A percentile compares a stretch with the other conserved stretches of the same genome.
These are phyloP conservation scores for Penicillium antarcticum DNA, from an alignment of 495 filamentous ascomycete genomes.

Conservation along the genomic window DNA sequence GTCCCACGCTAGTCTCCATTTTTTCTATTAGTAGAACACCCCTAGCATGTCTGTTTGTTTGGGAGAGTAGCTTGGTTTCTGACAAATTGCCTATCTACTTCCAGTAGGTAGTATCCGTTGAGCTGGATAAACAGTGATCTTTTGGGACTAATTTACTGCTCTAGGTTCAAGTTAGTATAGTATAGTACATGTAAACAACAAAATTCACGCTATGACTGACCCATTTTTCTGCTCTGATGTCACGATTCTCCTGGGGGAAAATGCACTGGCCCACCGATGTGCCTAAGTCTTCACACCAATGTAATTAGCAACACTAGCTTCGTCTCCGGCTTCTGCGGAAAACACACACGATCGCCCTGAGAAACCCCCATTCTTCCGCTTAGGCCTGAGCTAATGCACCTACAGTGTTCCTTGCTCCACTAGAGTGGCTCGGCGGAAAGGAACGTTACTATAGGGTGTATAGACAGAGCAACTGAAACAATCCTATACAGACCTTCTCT, in stretches of 20 bases:
- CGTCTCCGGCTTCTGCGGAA: slow-evolving; percentile 9
- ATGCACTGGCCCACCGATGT: slow-evolving; percentile 22
- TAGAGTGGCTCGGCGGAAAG: not conserved
- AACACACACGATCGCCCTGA: slow-evolving; percentile 1
- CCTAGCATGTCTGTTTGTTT: not conserved
- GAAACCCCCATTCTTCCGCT: not conserved
- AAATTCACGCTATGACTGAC: slow-evolving; percentile 16
- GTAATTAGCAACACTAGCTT: slow-evolving; percentile 16
- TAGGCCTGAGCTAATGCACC: not conserved
- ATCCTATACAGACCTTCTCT: not conserved
- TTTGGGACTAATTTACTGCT: not conserved
- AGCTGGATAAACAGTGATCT: too few species aligned
- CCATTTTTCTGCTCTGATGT: slow-evolving; percentile 18
- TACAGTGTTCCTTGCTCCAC: not conserved
- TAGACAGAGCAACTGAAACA: not conserved
- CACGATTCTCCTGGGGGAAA: slow-evolving; percentile 23
- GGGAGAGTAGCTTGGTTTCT: not conserved
- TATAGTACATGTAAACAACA: not conserved
- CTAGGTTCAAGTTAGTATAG: too few species aligned
- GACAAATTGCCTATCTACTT: too few species aligned
- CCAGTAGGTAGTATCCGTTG: too few species aligned
- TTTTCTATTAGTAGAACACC: slow-evolving; percentile 29
- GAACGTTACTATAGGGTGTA: not conserved
- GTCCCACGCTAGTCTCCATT: slow-evolving; percentile 24
- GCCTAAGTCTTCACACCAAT: slow-evolving; percentile 9